Conservation (phyloP, 257 asterid genomes). For the Buddleja alternifolia region DNA sequence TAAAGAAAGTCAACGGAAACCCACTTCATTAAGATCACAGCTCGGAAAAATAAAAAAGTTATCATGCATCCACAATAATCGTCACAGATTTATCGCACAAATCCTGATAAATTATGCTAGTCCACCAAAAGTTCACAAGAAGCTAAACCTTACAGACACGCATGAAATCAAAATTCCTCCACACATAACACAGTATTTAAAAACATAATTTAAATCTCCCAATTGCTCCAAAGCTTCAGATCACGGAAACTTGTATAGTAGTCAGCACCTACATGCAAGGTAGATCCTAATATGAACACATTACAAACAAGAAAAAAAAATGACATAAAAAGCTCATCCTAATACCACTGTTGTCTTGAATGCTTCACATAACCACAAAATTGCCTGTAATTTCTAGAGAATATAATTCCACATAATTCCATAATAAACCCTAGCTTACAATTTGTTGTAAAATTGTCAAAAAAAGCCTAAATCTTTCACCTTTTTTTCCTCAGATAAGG, state of each 20-base stretch:
- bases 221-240: conserved; percentile 23
- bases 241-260: conserved; percentile 1
- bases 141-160: conserved; percentile 19
- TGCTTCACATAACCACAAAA: conserved; percentile 6
- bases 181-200: neutral
- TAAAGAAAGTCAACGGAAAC: conserved; percentile 3
- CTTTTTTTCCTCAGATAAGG: conserved; percentile 83
- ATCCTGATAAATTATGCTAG: neutral
- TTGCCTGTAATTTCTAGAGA: neutral
- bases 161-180: conserved; percentile 11
- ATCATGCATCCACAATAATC: neutral
- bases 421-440: neutral
- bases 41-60: neutral
- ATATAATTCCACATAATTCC: conserved; percentile 5
- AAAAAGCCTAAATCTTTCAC: conserved; percentile 32
- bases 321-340: conserved; percentile 6
- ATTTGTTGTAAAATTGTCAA: neutral
- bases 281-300: neutral
- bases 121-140: neutral
- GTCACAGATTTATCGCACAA: conserved; percentile 8
- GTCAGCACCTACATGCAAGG: conserved; percentile 10
- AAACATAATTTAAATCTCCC: neutral
- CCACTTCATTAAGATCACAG: neutral
- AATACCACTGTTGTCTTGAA: conserved; percentile 4
- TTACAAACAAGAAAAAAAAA: neutral